These are phyloP conservation scores for Chondrus crispus DNA, from an alignment of 23 red algal species.

Conservation along the genomic window DNA sequence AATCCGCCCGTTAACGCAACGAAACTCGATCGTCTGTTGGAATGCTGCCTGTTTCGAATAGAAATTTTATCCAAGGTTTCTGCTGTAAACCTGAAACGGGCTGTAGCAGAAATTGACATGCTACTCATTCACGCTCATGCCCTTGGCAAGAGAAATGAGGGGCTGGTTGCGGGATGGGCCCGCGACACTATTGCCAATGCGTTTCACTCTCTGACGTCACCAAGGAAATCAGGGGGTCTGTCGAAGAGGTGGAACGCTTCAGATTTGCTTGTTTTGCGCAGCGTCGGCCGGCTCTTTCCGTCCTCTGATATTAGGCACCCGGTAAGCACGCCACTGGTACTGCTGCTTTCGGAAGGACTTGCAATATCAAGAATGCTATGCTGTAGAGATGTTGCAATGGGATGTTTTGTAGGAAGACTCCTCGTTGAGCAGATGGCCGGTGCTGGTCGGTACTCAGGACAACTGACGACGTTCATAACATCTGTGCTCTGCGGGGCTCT, in stretches of 20 bases:
- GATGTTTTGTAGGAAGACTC: background rate
- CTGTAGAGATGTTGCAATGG: conserved; percentile 22
- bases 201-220: background rate
- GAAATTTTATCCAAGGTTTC: background rate
- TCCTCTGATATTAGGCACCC: conserved; percentile 65
- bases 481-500: background rate
- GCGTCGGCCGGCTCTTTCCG: conserved; percentile 51
- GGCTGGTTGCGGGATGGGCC: conserved; percentile 23
- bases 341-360: conserved; percentile 52
- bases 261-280: conserved; percentile 17
- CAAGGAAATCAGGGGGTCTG: background rate
- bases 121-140: conserved; percentile 35
- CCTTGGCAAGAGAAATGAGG: background rate
- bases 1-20: conserved; percentile 31
- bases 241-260: conserved; percentile 5
- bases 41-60: conserved; percentile 2
- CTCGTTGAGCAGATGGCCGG: conserved; percentile 18
- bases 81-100: background rate
- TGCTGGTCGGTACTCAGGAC: conserved; percentile 2
- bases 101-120: conserved; percentile 53
- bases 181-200: background rate
- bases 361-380: background rate
- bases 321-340: conserved; percentile 18
- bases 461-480: background rate
- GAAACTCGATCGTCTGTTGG: conserved; percentile 17